Base-by-base conservation (phyloP, 768 basidiomycete species). In the Russula griseocarnosa region DNA sequence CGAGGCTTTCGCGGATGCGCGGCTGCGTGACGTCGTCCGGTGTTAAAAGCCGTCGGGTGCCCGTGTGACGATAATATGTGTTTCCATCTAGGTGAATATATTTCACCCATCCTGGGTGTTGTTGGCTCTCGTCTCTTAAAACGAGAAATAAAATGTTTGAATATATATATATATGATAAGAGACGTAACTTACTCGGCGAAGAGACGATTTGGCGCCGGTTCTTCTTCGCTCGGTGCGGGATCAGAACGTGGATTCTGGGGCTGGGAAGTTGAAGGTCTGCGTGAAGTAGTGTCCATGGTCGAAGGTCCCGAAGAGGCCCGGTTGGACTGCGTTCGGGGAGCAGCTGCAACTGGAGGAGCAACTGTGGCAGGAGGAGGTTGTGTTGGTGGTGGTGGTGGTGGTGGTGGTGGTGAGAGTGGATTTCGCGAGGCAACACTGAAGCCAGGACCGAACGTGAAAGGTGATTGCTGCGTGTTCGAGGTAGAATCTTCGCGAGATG, bases 11-110 rank as follows among this genome's bases (percentile, higher is more conserved):
- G 20, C 58, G 50, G 22, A 55, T 59, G 20, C 47, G 63, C n/a
- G 58, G 54, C 28, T 42, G 58, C 5, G 63, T 55, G 50, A 64
- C 54, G 18, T 55, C 63, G 38, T 60, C 58, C 14, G 63, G 58
- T 10, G 58, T 64, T 4, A 60, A 22, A 22, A 60, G n/a, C 2
- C 49, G 38, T 10, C 36, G 30, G 30, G 32, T 20, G 6, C 18
- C 50, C n/a, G 1, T 20, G 52, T 64, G 14, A 13, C 60, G 58
- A 42, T 59, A 54, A 38, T 55, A 55, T 3, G 30, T 59, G 6
- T 44, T 9, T 30, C 63, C 63, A 5, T 55, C 52, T 9, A 63
- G 34, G 32, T 63, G 52, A 10, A 38, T 26, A 24, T 63, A 58
- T 44, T 42, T 42, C 42, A 38, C 42, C 51, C 51, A 63, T 18